A percentile compares a stretch with the other conserved stretches of the same genome.
Evolutionary conservation across 2,329 filamentous ascomycete genomes (phyloP).

Genomic region (Trichoderma asperellum): DNA sequence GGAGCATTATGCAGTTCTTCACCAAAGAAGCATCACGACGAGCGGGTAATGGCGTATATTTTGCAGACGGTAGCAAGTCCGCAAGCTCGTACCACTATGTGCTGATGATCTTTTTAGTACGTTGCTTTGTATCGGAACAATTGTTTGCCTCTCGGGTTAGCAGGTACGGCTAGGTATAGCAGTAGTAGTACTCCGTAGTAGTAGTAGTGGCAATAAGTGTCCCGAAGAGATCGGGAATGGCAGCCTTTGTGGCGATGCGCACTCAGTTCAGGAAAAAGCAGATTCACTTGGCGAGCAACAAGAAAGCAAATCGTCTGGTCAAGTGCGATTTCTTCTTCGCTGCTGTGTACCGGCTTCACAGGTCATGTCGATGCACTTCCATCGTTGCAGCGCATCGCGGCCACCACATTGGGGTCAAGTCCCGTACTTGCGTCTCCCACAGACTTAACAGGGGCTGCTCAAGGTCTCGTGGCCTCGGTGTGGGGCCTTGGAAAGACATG

Average conservation of each 20-base stretch:
- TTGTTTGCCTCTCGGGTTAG: background rate
- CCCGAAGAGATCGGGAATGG: background rate
- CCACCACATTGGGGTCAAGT: slow-evolving; percentile 8
- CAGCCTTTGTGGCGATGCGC: background rate
- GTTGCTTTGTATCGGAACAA: background rate
- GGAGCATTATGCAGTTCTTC: slow-evolving; percentile 2
- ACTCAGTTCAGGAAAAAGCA: background rate
- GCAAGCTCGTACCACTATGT: slow-evolving; percentile 1
- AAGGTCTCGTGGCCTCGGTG: slow-evolving; percentile 25
- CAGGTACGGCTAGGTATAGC: background rate
- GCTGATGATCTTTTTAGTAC: background rate
- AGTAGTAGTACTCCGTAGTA: background rate
- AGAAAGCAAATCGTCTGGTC: background rate
- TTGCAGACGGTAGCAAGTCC: background rate
- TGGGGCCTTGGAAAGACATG: slow-evolving; percentile 19
- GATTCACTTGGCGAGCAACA: background rate
- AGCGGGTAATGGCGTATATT: background rate
- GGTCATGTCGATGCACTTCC: background rate
- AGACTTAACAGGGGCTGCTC: slow-evolving; percentile 11
- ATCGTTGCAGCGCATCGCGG: slow-evolving; percentile 12
- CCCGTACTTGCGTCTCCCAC: slow-evolving; percentile 15
- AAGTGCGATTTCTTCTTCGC: background rate
- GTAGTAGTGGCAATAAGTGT: background rate
- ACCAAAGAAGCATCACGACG: background rate
- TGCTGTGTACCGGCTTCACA: background rate